phyloP scores from a whole-genome alignment of 768 basidiomycete species.

The Cystoderma amianthinum region DNA sequence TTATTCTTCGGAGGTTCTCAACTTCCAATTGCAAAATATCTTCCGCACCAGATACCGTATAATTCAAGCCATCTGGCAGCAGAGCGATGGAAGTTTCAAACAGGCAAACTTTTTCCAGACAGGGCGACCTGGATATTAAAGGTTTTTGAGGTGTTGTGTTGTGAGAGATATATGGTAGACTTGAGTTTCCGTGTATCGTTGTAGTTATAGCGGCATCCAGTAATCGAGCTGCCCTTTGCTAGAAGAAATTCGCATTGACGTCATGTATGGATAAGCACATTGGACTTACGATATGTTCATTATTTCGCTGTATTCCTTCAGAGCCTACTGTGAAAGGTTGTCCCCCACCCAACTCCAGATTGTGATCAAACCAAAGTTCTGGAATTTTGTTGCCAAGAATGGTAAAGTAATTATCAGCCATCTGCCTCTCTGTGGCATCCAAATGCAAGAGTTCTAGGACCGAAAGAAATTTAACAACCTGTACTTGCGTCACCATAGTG shows the following conservation, averaged over 20 bases:
- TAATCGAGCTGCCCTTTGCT: conserved; percentile 40
- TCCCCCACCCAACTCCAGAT: conserved; percentile 53
- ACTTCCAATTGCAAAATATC: conserved; percentile 35
- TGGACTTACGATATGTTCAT: conserved; percentile 50
- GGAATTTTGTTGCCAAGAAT: conserved; percentile 48
- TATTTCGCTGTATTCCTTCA: conserved; percentile 53
- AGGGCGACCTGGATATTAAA: conserved; percentile 26
- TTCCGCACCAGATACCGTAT: conserved; percentile 15
- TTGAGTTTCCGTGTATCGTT: no score
- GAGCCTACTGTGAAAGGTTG: conserved; percentile 55
- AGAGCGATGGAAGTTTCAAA: conserved; percentile 46
- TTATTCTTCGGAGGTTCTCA: conserved; percentile 22
- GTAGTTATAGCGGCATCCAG: conserved; percentile 27
- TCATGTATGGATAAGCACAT: conserved; percentile 14
- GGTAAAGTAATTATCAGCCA: conserved; percentile 69
- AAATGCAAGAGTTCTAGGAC: conserved; percentile 37
- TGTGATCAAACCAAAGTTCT: conserved; percentile 60
- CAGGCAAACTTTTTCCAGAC: conserved; percentile 35
- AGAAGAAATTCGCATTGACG: conserved; percentile 3
- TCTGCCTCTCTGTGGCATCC: conserved; percentile 43
- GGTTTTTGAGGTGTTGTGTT: conserved; percentile 6
- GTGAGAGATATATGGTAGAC: conserved; percentile 18
- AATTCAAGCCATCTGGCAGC: conserved; percentile 25
- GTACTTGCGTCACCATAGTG: conserved; percentile 38
- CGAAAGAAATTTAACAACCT: conserved; percentile 38